A percentile compares a stretch with the other conserved stretches of the same genome.
Evolutionary conservation across 495 filamentous ascomycete genomes (phyloP).

Genomic region (Peziza echinospora): DNA sequence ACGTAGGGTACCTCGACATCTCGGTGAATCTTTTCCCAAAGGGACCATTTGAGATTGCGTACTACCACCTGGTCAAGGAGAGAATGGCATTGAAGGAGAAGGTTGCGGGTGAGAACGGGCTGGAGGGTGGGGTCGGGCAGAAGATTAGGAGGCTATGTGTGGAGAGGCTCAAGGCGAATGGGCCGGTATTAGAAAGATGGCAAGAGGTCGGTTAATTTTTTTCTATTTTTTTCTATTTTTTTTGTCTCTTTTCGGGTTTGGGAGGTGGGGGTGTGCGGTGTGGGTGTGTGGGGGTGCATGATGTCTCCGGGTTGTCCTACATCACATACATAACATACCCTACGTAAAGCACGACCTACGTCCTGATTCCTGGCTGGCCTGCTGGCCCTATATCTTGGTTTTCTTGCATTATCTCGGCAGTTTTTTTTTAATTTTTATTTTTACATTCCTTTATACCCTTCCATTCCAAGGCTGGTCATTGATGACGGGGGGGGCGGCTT

Average conservation of each 20-base stretch:
- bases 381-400: too few species aligned
- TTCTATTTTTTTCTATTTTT: background rate
- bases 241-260: background rate
- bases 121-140: constrained; percentile 22
- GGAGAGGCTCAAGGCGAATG: constrained; percentile 52
- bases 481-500: too few species aligned
- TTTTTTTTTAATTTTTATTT: too few species aligned
- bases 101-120: constrained; percentile 8
- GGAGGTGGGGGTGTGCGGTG: background rate
- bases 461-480: too few species aligned
- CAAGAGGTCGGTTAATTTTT: constrained; percentile 45
- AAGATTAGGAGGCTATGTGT: constrained; percentile 39
- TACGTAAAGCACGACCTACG: too few species aligned
- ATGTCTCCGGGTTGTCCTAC: background rate
- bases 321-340: too few species aligned
- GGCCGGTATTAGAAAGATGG: constrained; percentile 46
- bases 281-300: background rate
- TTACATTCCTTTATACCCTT: too few species aligned
- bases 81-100: constrained; percentile 24
- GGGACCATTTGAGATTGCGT: constrained; percentile 59
- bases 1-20: constrained; percentile 67
- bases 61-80: constrained; percentile 57
- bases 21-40: constrained; percentile 60
- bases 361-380: too few species aligned
- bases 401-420: too few species aligned